Evolutionary conservation across 2,329 filamentous ascomycete species (phyloP).

Genomic region (Didymella pinodella): DNA sequence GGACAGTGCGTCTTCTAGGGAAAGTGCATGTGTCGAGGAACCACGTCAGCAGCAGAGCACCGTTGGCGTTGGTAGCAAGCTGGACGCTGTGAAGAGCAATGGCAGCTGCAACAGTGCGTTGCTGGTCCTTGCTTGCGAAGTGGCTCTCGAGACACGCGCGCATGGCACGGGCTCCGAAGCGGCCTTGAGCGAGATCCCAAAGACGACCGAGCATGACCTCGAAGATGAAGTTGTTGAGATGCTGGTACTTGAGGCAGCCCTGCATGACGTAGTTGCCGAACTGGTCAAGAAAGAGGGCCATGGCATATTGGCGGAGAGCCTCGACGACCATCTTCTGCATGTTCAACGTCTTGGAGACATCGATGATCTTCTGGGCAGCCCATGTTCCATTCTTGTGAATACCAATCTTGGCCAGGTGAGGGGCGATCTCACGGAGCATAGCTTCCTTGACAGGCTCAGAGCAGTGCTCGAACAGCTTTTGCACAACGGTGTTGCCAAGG

Average conservation of each 20-base stretch:
- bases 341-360: conserved; percentile 83
- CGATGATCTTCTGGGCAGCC: conserved; percentile 99
- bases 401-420: conserved; percentile 94
- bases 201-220: conserved; percentile 94
- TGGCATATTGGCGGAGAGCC: conserved; percentile 81
- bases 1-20: conserved; percentile 85
- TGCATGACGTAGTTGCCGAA: conserved; percentile 99
- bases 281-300: conserved; percentile 94
- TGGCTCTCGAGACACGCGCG: conserved; percentile 96
- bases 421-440: conserved; percentile 87
- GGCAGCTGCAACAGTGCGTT: conserved; percentile 89
- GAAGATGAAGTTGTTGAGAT: conserved; percentile 96
- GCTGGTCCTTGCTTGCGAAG: conserved; percentile 92
- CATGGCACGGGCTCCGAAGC: conserved; percentile 96
- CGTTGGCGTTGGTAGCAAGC: conserved; percentile 94
- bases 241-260: conserved; percentile 90
- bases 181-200: conserved; percentile 91
- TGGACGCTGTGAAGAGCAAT: conserved; percentile 98
- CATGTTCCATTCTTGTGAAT: conserved; percentile 99
- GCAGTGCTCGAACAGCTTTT: conserved; percentile 97
- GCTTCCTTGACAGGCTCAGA: conserved; percentile 88
- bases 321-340: conserved; percentile 89
- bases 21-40: conserved; percentile 98
- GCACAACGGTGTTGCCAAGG: conserved; percentile 97
- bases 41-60: conserved; percentile 93